Percentiles rank a stretch among this genome's conserved stretches.
These are phyloP conservation scores for Adansonia rubrostipa DNA, from an alignment of 441 rosid genomes.

Conservation along the genomic window DNA sequence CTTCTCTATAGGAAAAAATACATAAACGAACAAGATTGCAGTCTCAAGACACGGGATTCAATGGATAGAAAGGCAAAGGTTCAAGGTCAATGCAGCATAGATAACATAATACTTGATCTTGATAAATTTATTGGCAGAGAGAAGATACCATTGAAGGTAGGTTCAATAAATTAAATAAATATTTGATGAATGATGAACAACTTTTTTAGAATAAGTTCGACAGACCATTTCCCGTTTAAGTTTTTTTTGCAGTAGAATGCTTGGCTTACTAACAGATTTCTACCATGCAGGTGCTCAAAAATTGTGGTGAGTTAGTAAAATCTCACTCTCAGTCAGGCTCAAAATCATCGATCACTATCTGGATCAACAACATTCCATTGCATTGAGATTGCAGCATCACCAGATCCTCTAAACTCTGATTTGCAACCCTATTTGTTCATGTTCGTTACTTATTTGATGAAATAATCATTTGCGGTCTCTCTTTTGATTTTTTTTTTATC, in stretches of 20 bases:
- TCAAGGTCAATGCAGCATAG: conserved; percentile 63
- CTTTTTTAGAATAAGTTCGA: conserved; percentile 12
- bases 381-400: conserved; percentile 65
- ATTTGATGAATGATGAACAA: neutral
- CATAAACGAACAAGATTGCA: conserved; percentile 44
- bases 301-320: conserved; percentile 76
- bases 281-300: conserved; percentile 72
- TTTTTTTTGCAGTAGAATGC: conserved; percentile 21
- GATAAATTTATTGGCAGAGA: conserved; percentile 81
- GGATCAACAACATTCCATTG: conserved; percentile 85
- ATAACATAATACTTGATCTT: conserved; percentile 75
- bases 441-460: neutral
- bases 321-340: conserved; percentile 75
- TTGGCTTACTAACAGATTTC: conserved; percentile 26
- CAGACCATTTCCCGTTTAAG: conserved; percentile 6
- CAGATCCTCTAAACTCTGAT: conserved; percentile 81
- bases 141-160: conserved; percentile 89
- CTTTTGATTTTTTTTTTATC: conserved; percentile 32
- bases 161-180: conserved; percentile 26
- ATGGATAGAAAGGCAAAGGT: conserved; percentile 59
- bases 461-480: neutral
- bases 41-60: conserved; percentile 51
- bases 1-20: conserved; percentile 75
- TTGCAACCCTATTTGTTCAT: conserved; percentile 25
- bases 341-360: conserved; percentile 67